Evolutionary conservation across 352 stramenopile genomes (phyloP), one percentile per base, ranked within the genome.

Genomic region (Globisporangium emineosum): DNA sequence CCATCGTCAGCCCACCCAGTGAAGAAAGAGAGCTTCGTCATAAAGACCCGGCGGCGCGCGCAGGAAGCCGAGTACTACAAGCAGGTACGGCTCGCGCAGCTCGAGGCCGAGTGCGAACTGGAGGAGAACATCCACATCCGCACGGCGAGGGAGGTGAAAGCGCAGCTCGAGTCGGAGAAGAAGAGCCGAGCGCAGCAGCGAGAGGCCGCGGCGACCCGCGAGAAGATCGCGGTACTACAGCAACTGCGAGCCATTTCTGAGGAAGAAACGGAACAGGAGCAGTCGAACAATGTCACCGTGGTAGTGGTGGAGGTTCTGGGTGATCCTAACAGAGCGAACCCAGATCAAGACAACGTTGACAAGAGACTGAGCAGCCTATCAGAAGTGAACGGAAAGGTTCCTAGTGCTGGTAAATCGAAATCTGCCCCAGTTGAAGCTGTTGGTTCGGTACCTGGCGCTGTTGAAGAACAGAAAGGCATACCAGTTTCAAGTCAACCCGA

Each of bases 121-220:
- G 79, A 91, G 60, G 83, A 91, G 57, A 91, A 91, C 47, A 56
- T 91, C 35, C 75, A 78, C 15, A 86, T 91, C 60, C 77, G 81
- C 63, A 75, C 74, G 17, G 77, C 69, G 37, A 71, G 80, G 0
- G 73, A 84, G 42, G 77, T 74, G 10, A 72, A 67, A 64, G 69
- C 33, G 8, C 54, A 73, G 3, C 51, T 68, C 13, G 33, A 67
- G 15, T 60, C 55, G 1, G 66, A 65, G 32, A 65, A 65, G 37
- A 73, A 56, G 51, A 59, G 57, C 45, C 54, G 37, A 40, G 68
- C 74, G 32, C 60, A 69, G 7, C 45, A 68, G 35, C 50, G 65
- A 33, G 37, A 56, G 23, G 37, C 23, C 0, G 27, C 42, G 17
- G 9, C n/a, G 15, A 32, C 32, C 8, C n/a, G 27, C 15, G 61